Evolutionary conservation across 2,329 filamentous ascomycete genomes (phyloP), one percentile per base, ranked within the genome.

Genomic region (Xylaria multiplex): DNA sequence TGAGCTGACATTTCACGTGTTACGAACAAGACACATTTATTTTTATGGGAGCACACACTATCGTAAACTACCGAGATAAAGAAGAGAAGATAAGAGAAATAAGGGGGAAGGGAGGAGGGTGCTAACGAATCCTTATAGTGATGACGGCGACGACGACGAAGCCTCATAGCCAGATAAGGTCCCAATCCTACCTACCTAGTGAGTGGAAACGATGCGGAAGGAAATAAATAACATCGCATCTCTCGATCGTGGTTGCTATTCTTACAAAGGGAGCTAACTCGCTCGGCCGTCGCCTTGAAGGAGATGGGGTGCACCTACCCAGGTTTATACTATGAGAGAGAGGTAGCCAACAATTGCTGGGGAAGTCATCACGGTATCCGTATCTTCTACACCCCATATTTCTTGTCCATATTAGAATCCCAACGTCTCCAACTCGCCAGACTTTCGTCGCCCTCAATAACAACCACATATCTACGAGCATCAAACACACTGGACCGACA

Each of bases 371-470:
- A 16, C 9, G 5, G 14, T 6, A 40, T 24, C 8, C 45, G 55
- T 52, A 55, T 53, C 43, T 65, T 46, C 24, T 42, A 46, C 27
- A 54, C 54, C 35, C 40, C n/a, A 37, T 42, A 2, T 37, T 13
- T 58, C n/a, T 37, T 27, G n/a, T 49, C 65, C 30, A 24, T 55
- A 37, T 48, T 43, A 37, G 2, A 19, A 49, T 40, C 2, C 40
- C 35, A 37, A 52, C 32, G 16, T 8, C 43, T 40, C 27, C 14
- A 13, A 3, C 22, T 52, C 32, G 57, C 43, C 46, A 24, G 6
- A 42, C 24, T 43, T n/a, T n/a, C 27, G 35, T 37, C 49, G 19
- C 35, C 16, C 30, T 35, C 4, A 35, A 46, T 2, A 32, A 27
- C n/a, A 40, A 7, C 27, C 22, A 52, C 45, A 30, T 54, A 24